Conservation (phyloP, 805 yeast genomes). For the Cyberlindnera xishuangbannaensis region DNA sequence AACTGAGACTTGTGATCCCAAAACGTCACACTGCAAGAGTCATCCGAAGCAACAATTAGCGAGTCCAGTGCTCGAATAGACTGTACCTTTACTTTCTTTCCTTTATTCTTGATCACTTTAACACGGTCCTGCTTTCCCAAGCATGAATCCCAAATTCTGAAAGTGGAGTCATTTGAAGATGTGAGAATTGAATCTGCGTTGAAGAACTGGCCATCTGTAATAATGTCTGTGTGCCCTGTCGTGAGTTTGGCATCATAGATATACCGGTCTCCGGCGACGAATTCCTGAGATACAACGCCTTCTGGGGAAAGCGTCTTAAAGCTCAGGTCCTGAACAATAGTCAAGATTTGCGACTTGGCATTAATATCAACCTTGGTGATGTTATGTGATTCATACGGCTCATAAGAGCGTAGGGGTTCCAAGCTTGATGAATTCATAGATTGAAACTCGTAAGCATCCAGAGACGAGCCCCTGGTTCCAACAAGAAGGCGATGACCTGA, state of each 20-base stretch:
- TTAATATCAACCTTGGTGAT: constrained; percentile 8
- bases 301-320: constrained; percentile 14
- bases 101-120: constrained; percentile 12
- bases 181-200: constrained; percentile 14
- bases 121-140: constrained; percentile 16
- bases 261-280: constrained; percentile 22
- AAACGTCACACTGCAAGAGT: constrained; percentile 6
- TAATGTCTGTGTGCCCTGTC: constrained; percentile 22
- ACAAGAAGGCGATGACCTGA: constrained; percentile 26
- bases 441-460: constrained; percentile 29
- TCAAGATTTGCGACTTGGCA: constrained; percentile 1
- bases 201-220: constrained; percentile 22
- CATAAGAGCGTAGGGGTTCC: constrained; percentile 8
- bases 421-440: constrained; percentile 24
- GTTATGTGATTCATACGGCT: constrained; percentile 14
- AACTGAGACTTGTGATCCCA: constrained; percentile 14
- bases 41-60: constrained; percentile 10
- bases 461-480: constrained; percentile 22
- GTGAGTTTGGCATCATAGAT: constrained; percentile 25
- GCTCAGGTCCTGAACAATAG: constrained; percentile 12
- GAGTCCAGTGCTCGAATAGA: constrained; percentile 2
- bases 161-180: constrained; percentile 23
- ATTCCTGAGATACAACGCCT: constrained; percentile 14
- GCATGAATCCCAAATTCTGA: constrained; percentile 23
- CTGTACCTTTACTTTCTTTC: constrained; percentile 12